phyloP scores from a whole-genome alignment of 257 asterid species.

The Schizonepeta tenuifolia region DNA sequence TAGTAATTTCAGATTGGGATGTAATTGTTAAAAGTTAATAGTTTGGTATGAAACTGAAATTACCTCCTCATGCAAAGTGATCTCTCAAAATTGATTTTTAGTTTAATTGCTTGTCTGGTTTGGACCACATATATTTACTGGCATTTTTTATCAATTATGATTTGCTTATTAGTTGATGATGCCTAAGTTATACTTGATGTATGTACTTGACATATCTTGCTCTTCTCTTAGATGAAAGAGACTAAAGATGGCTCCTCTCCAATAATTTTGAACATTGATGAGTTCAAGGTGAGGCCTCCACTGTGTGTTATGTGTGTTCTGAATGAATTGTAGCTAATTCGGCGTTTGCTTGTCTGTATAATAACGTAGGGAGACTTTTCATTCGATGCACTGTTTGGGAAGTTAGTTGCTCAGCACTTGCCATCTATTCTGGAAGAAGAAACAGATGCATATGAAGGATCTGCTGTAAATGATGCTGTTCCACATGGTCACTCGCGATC shows the following conservation, averaged over 20 bases:
- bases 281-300: slow-evolving; percentile 73
- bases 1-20: too few species aligned
- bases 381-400: slow-evolving; percentile 84
- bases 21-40: too few species aligned
- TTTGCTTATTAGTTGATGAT: slow-evolving; percentile 16
- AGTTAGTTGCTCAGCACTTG: slow-evolving; percentile 79
- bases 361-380: slow-evolving; percentile 86
- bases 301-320: slow-evolving; percentile 16
- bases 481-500: slow-evolving; percentile 73
- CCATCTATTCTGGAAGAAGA: slow-evolving; percentile 86
- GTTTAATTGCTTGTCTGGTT: not conserved
- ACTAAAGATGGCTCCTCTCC: slow-evolving; percentile 55
- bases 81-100: not conserved
- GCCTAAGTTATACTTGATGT: slow-evolving; percentile 16
- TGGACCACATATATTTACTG: not conserved
- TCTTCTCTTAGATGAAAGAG: slow-evolving; percentile 72
- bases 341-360: slow-evolving; percentile 28
- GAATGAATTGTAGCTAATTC: slow-evolving; percentile 30
- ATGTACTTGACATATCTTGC: slow-evolving; percentile 32
- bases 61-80: not conserved
- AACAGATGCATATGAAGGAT: slow-evolving; percentile 61
- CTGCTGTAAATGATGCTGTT: slow-evolving; percentile 55
- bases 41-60: too few species aligned
- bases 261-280: slow-evolving; percentile 82
- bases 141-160: not conserved